Conservation (phyloP, 1,284 basidiomycete genomes). For the Coniferiporia sulphurascens region DNA sequence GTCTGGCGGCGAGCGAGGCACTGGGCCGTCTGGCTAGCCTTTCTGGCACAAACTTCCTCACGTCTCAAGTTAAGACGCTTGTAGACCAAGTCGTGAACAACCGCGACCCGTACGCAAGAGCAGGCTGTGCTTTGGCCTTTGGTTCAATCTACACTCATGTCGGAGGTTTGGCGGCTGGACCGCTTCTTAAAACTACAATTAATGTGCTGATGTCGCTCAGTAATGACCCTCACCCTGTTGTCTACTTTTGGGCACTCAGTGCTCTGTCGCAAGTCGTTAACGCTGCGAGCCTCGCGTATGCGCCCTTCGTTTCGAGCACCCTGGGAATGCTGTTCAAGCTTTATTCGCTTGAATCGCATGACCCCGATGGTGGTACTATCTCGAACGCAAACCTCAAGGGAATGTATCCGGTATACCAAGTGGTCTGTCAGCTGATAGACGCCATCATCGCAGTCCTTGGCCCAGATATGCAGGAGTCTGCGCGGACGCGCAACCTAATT, state of each 20-base stretch:
- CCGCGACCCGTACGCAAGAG: constrained; percentile 88
- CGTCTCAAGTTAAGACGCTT: constrained; percentile 84
- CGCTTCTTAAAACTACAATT: constrained; percentile 93
- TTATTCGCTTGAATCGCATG: constrained; percentile 89
- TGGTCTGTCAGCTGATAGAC: constrained; percentile 88
- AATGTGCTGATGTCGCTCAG: constrained; percentile 94
- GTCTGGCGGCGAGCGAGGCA: constrained; percentile 83
- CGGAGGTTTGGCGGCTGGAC: constrained; percentile 89
- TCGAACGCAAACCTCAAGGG: constrained; percentile 84
- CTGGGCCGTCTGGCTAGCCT: constrained; percentile 86
- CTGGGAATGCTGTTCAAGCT: constrained; percentile 90
- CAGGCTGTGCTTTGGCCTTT: constrained; percentile 92
- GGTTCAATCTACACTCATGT: constrained; percentile 93
- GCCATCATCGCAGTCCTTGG: constrained; percentile 92
- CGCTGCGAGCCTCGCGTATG: constrained; percentile 89
- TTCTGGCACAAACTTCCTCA: constrained; percentile 82
- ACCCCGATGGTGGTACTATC: constrained; percentile 87
- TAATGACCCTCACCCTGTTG: constrained; percentile 94
- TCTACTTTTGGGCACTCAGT: constrained; percentile 90
- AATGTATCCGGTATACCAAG: constrained; percentile 88
- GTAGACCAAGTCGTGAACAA: constrained; percentile 97
- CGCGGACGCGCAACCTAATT: constrained; percentile 75
- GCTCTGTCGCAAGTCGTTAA: constrained; percentile 87
- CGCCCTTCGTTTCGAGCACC: constrained; percentile 84
- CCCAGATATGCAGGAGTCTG: constrained; percentile 90